Conservation (phyloP, 73 alveolate species). For the Paramecium sonneborni region DNA sequence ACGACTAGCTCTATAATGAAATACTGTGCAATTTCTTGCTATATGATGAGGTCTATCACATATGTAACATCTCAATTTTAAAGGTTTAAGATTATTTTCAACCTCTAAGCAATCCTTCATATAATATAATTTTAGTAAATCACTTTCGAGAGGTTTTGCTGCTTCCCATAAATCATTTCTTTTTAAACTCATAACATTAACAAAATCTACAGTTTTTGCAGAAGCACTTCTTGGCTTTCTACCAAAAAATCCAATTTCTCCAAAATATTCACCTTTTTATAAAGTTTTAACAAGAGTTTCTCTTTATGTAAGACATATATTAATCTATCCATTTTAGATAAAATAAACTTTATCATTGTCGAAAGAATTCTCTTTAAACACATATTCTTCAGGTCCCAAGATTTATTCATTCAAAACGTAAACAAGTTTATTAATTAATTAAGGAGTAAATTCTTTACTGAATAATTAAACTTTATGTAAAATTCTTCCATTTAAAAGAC, state of each 20-base stretch:
- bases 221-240: slow-evolving; percentile 67
- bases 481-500: slow-evolving; percentile 25
- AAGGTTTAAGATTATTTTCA: slow-evolving; percentile 42
- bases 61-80: slow-evolving; percentile 43
- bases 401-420: slow-evolving; percentile 52
- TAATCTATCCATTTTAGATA: slow-evolving; percentile 59
- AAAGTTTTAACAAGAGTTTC: not conserved
- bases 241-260: slow-evolving; percentile 77
- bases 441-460: not conserved
- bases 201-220: slow-evolving; percentile 70
- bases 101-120: not conserved
- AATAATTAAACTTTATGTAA: not conserved
- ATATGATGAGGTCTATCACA: slow-evolving; percentile 54
- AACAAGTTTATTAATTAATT: slow-evolving; percentile 43
- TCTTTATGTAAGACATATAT: slow-evolving; percentile 29
- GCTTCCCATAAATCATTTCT: slow-evolving; percentile 48
- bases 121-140: not conserved
- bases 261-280: slow-evolving; percentile 72
- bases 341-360: slow-evolving; percentile 62
- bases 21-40: slow-evolving; percentile 30
- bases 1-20: not conserved
- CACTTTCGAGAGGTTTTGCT: slow-evolving; percentile 22
- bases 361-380: slow-evolving; percentile 56
- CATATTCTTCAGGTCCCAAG: slow-evolving; percentile 67
- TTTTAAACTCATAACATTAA: not conserved